Conservation (phyloP, 192 early-diverging fungal species). For the Gonapodya prolifera region DNA sequence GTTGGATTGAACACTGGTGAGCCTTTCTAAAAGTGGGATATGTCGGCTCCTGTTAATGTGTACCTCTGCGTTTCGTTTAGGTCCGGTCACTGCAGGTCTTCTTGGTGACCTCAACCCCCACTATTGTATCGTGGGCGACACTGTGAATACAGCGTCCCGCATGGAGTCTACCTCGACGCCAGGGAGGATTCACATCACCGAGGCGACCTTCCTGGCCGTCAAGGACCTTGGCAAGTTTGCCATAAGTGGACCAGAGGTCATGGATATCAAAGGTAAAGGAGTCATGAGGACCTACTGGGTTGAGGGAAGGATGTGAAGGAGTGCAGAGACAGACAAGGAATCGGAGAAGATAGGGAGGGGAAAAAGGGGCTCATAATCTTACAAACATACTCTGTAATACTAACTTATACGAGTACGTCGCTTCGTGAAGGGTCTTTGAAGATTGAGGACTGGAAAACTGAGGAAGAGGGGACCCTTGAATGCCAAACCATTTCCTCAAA, state of each 20-base stretch:
- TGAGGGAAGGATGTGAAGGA: background rate
- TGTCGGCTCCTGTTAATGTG: too few relatives aligned
- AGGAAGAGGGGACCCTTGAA: too few relatives aligned
- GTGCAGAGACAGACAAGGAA: too few relatives aligned
- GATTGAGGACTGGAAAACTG: too few relatives aligned
- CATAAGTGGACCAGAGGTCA: background rate
- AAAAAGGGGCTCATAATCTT: too few relatives aligned
- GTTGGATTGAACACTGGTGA: background rate
- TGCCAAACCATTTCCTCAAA: too few relatives aligned
- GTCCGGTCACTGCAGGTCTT: constrained; percentile 3
- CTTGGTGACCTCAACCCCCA: constrained; percentile 7
- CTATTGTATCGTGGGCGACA: constrained; percentile 1
- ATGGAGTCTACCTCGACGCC: background rate
- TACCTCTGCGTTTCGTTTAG: background rate
- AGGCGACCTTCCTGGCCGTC: background rate
- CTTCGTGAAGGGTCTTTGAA: too few relatives aligned
- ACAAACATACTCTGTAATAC: too few relatives aligned
- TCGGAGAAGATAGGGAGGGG: too few relatives aligned
- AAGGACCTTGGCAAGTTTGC: background rate
- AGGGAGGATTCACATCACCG: background rate
- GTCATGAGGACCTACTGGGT: background rate
- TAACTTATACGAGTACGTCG: too few relatives aligned
- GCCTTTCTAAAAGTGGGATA: too few relatives aligned
- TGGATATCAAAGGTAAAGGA: background rate
- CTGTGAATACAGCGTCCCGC: background rate